Percentiles rank a stretch among this genome's conserved stretches.
Conservation (phyloP, 2,329 filamentous ascomycete genomes). For the Trichoderma sp. region DNA sequence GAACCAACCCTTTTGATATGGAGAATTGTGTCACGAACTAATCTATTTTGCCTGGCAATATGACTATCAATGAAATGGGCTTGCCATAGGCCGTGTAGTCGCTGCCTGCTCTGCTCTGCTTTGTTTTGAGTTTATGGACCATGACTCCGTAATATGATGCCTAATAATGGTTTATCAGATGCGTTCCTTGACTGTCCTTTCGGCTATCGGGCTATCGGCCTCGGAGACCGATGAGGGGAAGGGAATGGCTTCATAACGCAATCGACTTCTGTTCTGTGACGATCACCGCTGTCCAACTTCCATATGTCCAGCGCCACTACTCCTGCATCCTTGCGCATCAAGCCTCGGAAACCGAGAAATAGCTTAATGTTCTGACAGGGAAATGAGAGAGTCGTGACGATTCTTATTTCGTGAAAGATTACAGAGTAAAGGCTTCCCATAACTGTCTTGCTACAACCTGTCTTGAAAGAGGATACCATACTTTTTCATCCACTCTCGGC, state of each 20-base stretch:
- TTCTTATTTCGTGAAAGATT: neutral
- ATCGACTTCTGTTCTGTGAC: constrained; percentile 1
- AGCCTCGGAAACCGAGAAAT: constrained; percentile 9
- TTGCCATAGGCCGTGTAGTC: constrained; percentile 1
- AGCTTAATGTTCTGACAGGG: neutral
- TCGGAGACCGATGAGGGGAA: constrained; percentile 27
- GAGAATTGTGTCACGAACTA: neutral
- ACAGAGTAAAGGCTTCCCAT: neutral
- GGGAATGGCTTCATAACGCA: constrained; percentile 5
- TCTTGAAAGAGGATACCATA: neutral
- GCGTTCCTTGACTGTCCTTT: neutral
- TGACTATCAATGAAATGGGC: neutral
- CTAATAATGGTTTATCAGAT: neutral
- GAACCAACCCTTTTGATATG: neutral
- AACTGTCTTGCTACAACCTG: neutral
- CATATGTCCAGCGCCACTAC: neutral
- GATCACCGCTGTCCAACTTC: neutral
- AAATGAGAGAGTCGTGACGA: neutral
- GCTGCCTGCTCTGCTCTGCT: neutral
- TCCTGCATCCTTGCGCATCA: neutral
- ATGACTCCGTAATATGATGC: neutral
- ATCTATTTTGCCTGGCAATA: neutral
- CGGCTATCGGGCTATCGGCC: constrained; percentile 10
- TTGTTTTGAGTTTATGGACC: neutral
- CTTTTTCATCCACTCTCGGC: neutral